Base-by-base conservation (phyloP, 768 basidiomycete species). In the Hortiboletus campestris region DNA sequence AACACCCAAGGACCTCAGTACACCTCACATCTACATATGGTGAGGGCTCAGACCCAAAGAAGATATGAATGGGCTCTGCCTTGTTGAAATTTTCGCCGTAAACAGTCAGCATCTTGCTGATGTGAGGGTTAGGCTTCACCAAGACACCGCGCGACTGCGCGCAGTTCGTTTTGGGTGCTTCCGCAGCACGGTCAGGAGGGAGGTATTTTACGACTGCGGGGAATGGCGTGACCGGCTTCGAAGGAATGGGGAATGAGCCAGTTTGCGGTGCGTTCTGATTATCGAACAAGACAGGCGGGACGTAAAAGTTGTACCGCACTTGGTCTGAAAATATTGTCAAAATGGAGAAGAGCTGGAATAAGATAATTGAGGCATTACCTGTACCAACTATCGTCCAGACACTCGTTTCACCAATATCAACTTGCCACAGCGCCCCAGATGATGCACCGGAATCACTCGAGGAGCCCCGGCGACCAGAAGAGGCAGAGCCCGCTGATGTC, bases 361-460 rank as follows among this genome's bases (percentile, higher is more conserved):
- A 46, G 43, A 34, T 6, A 45, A 56, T 55, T 29, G 59, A 3
- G 45, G 25, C 4, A 34, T 72, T 70, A 92, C 91, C 91, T 59
- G 90, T 93, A 62, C 93, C 91, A 57, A 94, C 91, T 61, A 94
- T 91, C 4, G 93, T 94, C 93, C 93, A 95, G 22, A 94, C 89
- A 67, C 91, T 92, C 31, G 91, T 92, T 76, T 94, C 92, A 58
- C 92, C 92, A 55, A 93, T 92, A 70, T 94, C 92, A 51, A 94
- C 87, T 67, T 87, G 87, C 91, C 89, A 93, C 22, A 90, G 78
- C 11, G 88, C 87, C 48, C 88, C 91, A 6, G 88, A 91, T 43
- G 85, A 83, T 49, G 85, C 85, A 35, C 84, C 82, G 40, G 81
- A 68, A 53, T 91, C 89, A 63, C 85, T 84, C 14, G 80, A 74